Evolutionary conservation across 2,329 filamentous ascomycete genomes (phyloP), one percentile per base, ranked within the genome.

Genomic region (Anthostomella pinea): DNA sequence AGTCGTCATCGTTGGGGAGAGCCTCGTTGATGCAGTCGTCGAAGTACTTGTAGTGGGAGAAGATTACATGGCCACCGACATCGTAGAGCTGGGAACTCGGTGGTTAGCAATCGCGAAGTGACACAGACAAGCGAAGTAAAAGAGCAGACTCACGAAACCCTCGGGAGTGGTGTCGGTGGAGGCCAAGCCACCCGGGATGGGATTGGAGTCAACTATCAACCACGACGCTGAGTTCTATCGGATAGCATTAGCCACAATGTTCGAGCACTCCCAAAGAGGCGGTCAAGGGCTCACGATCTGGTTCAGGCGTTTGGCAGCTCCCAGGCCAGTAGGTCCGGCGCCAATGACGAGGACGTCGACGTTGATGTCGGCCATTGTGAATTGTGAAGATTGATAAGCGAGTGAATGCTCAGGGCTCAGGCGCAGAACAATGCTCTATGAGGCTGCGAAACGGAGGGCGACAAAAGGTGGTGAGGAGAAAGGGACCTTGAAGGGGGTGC

Each of bases 31-130:
- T 84, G 74, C 87, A 94, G 75, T 98, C 93, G 72, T 98, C 93
- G 66, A 98, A 98, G 81, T 98, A 98, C 75, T 96, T 96, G 85
- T 98, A 98, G 80, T 96, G 90, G 56, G 90, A 96, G 79, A 96
- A 96, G 72, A 96, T 96, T 70, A 96, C 90, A 70, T 96, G 90
- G 57, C 90, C 90, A 64, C 90, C 90, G 57, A 98, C 93, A 70
- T 98, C 93, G 79, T 96, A 98, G 58, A 98, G 81, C 91, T 95
- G 60, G 15, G 41, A 18, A 9, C 20, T 13, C 33, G 53, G 56
- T 26, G 37, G 56, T 57, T 43, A 55, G 41, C 19, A 27, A n/a
- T 11, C 19, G 16, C 25, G n/a, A n/a, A n/a, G n/a, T n/a, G n/a
- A n/a, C n/a, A n/a, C 18, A 19, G 9, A 25, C n/a, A 7, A 26